Evolutionary conservation across 2,329 filamentous ascomycete species (phyloP), one percentile per base, ranked within the genome.

Genomic region (Xylariaceae sp.): DNA sequence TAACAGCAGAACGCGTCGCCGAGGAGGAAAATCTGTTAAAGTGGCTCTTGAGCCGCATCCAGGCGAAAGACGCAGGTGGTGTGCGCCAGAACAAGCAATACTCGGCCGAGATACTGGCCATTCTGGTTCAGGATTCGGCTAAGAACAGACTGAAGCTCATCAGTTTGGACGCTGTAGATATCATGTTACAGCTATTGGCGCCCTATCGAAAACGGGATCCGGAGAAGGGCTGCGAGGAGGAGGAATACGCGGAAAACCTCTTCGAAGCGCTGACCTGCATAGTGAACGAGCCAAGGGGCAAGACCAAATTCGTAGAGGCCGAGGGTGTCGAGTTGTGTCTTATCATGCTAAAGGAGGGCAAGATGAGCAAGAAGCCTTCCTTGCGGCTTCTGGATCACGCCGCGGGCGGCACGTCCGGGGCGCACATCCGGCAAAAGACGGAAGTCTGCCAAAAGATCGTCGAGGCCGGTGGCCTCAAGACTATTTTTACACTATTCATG

Each of bases 1-100:
- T 80, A 2, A 80, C 88, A 11, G 85, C 88, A 1, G 86, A 91
- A 60, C 82, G 79, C 41, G 84, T 97, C 48, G 89, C 86, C 3
- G 74, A 80, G 56, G 82, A 92, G 56, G 81, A 83, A 4, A 75
- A 74, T 6, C 74, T 96, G 0, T 68, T 96, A 6, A 74, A 80
- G 44, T 97, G 90, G 90, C 79, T 99, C 2, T 74, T 96, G 37
- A 73, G 78, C 48, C 82, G 94, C 48, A 87, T 90, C 58, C 84
- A 87, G 62, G 79, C 77, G 53, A 79, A 80, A 50, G 58, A 50
- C n/a, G 55, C 40, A 29, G 59, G 40, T 3, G 75, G 77, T 0
- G 82, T 95, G 0, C 79, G 83, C 4, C 94, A 99, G 68, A 99
- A 99, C 69, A 95, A 94, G 69, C 92, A 96, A 69, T 99, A 97